Conservation (phyloP, 23 red algal genomes). For the Cyanidioschyzon merolae region DNA sequence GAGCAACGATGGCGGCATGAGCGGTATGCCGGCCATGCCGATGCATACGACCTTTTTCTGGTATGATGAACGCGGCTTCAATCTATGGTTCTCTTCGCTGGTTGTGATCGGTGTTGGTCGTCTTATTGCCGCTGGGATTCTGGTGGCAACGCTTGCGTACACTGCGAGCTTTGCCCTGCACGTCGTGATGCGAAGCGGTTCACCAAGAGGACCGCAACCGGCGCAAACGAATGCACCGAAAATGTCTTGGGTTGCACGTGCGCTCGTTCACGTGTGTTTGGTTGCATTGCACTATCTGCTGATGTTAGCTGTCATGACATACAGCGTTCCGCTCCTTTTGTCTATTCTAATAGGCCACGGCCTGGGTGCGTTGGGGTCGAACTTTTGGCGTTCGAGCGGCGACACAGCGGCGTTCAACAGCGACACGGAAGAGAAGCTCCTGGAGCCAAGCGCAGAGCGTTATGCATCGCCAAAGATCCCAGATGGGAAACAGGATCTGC, state of each 20-base stretch:
- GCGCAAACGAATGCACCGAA: background rate
- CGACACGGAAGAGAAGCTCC: background rate
- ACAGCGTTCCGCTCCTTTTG: slow-evolving; percentile 21
- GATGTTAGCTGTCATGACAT: slow-evolving; percentile 35
- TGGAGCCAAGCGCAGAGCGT: background rate
- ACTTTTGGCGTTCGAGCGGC: background rate
- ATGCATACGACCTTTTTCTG: slow-evolving; percentile 16
- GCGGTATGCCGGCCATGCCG: background rate
- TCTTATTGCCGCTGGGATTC: background rate
- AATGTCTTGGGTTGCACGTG: background rate
- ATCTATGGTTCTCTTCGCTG: slow-evolving; percentile 7
- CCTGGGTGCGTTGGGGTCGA: background rate
- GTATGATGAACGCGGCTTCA: background rate
- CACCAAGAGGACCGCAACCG: background rate
- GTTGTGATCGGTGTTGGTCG: slow-evolving; percentile 6
- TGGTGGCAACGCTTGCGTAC: background rate
- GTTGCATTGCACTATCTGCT: slow-evolving; percentile 24
- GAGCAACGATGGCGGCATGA: slow-evolving; percentile 5
- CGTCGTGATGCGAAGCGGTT: background rate
- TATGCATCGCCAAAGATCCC: background rate
- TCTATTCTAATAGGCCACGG: slow-evolving; percentile 15
- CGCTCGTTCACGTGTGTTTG: background rate
- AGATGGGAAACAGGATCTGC: background rate
- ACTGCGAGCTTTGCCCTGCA: slow-evolving; percentile 6
- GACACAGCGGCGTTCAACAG: no score